Conservation (phyloP, 352 stramenopile genomes). For the Globisporangium lucens region DNA sequence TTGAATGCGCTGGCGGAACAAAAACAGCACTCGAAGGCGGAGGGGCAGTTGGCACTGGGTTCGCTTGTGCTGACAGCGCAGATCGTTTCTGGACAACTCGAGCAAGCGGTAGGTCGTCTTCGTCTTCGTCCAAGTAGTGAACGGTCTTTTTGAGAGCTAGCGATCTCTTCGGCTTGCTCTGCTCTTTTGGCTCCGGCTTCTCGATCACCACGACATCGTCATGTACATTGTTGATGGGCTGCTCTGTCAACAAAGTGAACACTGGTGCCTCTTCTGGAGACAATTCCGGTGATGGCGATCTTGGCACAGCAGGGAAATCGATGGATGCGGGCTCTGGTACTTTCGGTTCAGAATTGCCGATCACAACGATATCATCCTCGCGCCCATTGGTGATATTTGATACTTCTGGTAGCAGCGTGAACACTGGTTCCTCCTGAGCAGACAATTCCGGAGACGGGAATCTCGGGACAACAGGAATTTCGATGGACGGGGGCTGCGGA, state of each 20-base stretch:
- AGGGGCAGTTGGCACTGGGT: background rate
- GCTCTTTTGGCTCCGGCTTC: background rate
- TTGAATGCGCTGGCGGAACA: background rate
- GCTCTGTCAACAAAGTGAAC: conserved; percentile 7
- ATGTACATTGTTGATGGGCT: background rate
- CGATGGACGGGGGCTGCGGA: conserved; percentile 19
- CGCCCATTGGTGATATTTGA: background rate
- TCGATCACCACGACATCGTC: background rate
- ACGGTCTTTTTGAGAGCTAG: conserved; percentile 10
- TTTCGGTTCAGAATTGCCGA: background rate
- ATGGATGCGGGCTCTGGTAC: conserved; percentile 9
- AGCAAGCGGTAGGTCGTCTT: background rate
- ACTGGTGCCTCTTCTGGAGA: conserved; percentile 15
- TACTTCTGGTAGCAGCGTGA: conserved; percentile 7
- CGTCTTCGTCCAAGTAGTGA: background rate
- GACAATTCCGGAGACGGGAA: conserved; percentile 1
- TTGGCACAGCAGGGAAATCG: background rate
- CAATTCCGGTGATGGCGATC: conserved; percentile 3
- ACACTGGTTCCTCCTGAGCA: conserved; percentile 17
- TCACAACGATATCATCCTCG: background rate
- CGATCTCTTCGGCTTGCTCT: conserved; percentile 10
- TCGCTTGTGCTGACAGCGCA: background rate
- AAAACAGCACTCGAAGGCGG: background rate
- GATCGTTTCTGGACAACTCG: background rate
- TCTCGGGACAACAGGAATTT: background rate